Base-by-base conservation (phyloP, 345 rosid species). In the Citrus sp. region DNA sequence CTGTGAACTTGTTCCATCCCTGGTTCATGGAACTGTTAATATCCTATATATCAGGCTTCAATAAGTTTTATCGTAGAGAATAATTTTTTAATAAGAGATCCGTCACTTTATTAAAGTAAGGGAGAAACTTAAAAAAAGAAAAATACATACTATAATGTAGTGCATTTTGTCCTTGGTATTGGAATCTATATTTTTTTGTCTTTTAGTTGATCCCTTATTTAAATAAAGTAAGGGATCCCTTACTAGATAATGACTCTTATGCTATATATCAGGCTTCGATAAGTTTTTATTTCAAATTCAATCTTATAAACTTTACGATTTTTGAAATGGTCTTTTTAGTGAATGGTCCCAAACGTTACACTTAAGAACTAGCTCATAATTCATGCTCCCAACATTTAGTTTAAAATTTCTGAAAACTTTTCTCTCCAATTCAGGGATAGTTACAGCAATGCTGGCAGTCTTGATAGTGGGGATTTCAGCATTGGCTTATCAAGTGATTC, bases 401-500 rank as follows among this genome's bases (percentile, higher is more conserved):
- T 35, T 37, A 56, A 25, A 34, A 56, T 51, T 55, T 64, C 55
- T 56, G 30, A 37, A 3, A 73, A 51, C 9, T 6, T 56, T 63
- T 71, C 7, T 2, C 51, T 63, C 22, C 7, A 38, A 75, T 76
- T 38, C 87, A 91, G 92, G 92, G 75, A 49, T 83, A 21, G 28
- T 78, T 35, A 77, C 25, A 56, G 88, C 86, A 73, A 69, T 84
- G 58, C 59, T 87, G 18, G 76, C 75, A 21, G 82, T 82, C 73
- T 87, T 82, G 59, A 73, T 82, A 60, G 82, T 84, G 13, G 89
- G 89, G 55, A 40, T 87, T 74, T 80, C 82, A 61, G 85, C 84
- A 67, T 87, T 83, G 69, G 80, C 85, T 35, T 91, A 88, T 78
- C 85, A 80, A 9, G 84, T 81, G 3, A 85, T 84, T 80, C 88